Base-by-base conservation (phyloP, 352 stramenopile genomes). In the Pythium monospermum region DNA sequence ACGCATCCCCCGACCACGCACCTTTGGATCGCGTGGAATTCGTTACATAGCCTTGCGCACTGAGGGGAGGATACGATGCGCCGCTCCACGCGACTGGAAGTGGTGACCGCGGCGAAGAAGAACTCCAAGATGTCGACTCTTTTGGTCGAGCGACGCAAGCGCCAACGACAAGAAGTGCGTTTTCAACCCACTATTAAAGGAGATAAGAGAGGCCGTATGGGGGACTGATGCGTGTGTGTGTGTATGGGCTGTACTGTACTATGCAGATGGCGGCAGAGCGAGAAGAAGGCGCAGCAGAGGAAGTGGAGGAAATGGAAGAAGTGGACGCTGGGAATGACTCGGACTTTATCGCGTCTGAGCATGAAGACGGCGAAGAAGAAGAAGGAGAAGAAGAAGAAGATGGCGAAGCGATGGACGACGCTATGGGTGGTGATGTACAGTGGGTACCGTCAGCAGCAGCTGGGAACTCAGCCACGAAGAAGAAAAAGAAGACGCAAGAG, bases 41-140 rank as follows among this genome's bases (percentile, higher is more conserved):
- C n/a, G n/a, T n/a, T n/a, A n/a, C n/a, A n/a, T n/a, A n/a, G n/a
- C n/a, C n/a, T n/a, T n/a, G n/a, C n/a, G n/a, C n/a, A n/a, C n/a
- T n/a, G n/a, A n/a, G n/a, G n/a, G n/a, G n/a, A n/a, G n/a, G n/a
- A 11, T 40, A 28, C 32, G 37, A 91, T 86, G 76, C 69, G 80
- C 18, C 67, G 80, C n/a, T 91, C 80, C 23, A 70, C 73, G 41
- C 73, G 80, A 23, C 64, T 91, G 21, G 73, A 73, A 25, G 70
- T 64, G 4, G 72, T 57, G n/a, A 62, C 65, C 12, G 68, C 58
- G 13, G 61, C 70, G 30, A 75, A 79, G 32, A 66, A 68, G 18
- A 59, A 61, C 32, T 64, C 59, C 37, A 76, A 79, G 41, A 88
- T 91, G 73, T 73, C 80, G 38, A 71, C 71, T 64, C 49, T 80